Percentiles rank a stretch among this genome's conserved stretches.
These are phyloP conservation scores for Biscogniauxia marginata DNA, from an alignment of 2,329 filamentous ascomycete species.

Conservation along the genomic window DNA sequence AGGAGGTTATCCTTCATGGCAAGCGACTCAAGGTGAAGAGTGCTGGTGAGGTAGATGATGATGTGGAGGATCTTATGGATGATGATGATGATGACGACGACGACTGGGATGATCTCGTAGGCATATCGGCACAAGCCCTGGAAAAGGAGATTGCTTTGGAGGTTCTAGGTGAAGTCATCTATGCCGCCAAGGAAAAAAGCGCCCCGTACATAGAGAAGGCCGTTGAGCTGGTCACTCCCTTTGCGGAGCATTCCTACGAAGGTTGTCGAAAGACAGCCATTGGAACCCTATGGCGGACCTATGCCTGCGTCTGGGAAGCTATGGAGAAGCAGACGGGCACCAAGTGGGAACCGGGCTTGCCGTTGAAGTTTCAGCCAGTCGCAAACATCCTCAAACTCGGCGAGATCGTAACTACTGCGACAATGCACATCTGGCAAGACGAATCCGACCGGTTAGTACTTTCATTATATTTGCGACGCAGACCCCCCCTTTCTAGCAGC, in stretches of 20 bases:
- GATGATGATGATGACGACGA: constrained; percentile 73
- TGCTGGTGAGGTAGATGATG: constrained; percentile 47
- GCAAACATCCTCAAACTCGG: constrained; percentile 80
- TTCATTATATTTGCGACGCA: neutral
- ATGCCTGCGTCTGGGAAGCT: constrained; percentile 85
- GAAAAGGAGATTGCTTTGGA: constrained; percentile 98
- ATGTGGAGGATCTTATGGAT: constrained; percentile 58
- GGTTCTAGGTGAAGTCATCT: constrained; percentile 89
- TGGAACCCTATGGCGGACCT: constrained; percentile 88
- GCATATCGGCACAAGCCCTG: constrained; percentile 83
- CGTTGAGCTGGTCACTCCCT: constrained; percentile 74
- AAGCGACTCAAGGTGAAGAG: constrained; percentile 80
- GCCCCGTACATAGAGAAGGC: constrained; percentile 77
- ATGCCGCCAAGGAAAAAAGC: constrained; percentile 58
- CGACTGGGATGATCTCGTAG: constrained; percentile 79
- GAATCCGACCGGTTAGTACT: constrained; percentile 87
- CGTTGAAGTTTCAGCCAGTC: constrained; percentile 76
- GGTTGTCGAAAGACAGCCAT: constrained; percentile 91
- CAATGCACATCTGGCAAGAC: constrained; percentile 81
- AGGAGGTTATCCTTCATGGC: constrained; percentile 65
- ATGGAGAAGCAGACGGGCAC: constrained; percentile 74
- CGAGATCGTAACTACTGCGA: constrained; percentile 80
- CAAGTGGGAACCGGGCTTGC: constrained; percentile 89
- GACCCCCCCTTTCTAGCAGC: constrained; percentile 22
- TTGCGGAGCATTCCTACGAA: constrained; percentile 87